These are phyloP conservation scores for Solanum pimpinellifolium DNA, from an alignment of 257 asterid genomes.

Conservation along the genomic window DNA sequence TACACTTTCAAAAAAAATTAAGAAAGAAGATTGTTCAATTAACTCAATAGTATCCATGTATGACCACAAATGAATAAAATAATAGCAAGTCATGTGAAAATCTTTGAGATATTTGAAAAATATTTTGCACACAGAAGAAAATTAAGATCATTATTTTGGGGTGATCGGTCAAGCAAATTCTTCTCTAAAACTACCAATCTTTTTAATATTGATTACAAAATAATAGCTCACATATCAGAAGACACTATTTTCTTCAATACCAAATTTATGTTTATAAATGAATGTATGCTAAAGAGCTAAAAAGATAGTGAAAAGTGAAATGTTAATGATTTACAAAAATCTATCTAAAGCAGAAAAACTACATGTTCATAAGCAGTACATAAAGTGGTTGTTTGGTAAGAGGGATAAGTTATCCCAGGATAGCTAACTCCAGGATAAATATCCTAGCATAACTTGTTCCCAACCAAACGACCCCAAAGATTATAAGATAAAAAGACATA, in stretches of 20 bases:
- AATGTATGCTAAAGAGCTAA: not conserved
- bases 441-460: too few species aligned
- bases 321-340: not conserved
- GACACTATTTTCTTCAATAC: not conserved
- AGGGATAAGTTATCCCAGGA: too few species aligned
- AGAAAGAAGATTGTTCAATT: not conserved
- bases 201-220: not conserved
- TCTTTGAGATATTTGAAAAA: not conserved
- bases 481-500: not conserved
- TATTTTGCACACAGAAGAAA: not conserved
- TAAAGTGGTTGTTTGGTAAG: not conserved
- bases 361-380: not conserved
- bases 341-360: not conserved
- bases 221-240: not conserved
- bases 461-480: not conserved
- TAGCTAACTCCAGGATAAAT: too few species aligned
- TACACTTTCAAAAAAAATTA: not conserved
- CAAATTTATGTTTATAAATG: not conserved
- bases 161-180: not conserved
- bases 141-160: not conserved
- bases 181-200: not conserved
- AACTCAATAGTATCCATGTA: not conserved
- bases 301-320: not conserved
- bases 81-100: not conserved
- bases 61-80: not conserved